These are phyloP conservation scores for Rhinocladiella mackenziei DNA, from an alignment of 2,329 filamentous ascomycete genomes.

Conservation along the genomic window DNA sequence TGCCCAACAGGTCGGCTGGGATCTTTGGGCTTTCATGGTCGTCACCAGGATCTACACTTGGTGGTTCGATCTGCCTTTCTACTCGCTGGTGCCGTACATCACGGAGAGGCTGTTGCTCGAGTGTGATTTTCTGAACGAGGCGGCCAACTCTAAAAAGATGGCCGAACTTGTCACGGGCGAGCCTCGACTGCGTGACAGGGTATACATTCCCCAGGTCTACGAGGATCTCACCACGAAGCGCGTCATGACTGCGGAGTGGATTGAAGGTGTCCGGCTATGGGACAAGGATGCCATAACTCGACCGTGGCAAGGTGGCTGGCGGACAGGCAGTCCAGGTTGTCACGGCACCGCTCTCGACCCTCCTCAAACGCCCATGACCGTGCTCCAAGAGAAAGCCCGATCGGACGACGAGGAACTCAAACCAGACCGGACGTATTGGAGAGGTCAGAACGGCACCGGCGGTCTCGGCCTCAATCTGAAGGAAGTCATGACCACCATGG, in stretches of 20 bases:
- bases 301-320: constrained; percentile 73
- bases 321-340: constrained; percentile 72
- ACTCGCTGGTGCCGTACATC: constrained; percentile 86
- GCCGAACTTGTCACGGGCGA: constrained; percentile 69
- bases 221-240: constrained; percentile 75
- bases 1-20: constrained; percentile 83
- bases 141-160: constrained; percentile 83
- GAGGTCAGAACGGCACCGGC: constrained; percentile 65
- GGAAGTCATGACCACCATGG: constrained; percentile 93
- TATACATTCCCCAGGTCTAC: constrained; percentile 85
- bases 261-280: constrained; percentile 89
- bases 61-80: constrained; percentile 90
- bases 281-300: constrained; percentile 77
- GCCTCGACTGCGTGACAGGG: constrained; percentile 68
- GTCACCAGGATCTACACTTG: constrained; percentile 77
- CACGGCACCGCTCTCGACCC: constrained; percentile 60
- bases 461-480: constrained; percentile 78
- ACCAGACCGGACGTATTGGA: constrained; percentile 75
- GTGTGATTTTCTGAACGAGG: constrained; percentile 92
- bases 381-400: constrained; percentile 46
- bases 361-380: constrained; percentile 34
- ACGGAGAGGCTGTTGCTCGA: constrained; percentile 87
- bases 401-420: constrained; percentile 61
- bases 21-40: constrained; percentile 91
- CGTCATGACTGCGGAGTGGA: constrained; percentile 95